Percentiles rank a stretch among this genome's conserved stretches.
phyloP scores from a whole-genome alignment of 2,329 filamentous ascomycete species.

The Colletotrichum sp. region DNA sequence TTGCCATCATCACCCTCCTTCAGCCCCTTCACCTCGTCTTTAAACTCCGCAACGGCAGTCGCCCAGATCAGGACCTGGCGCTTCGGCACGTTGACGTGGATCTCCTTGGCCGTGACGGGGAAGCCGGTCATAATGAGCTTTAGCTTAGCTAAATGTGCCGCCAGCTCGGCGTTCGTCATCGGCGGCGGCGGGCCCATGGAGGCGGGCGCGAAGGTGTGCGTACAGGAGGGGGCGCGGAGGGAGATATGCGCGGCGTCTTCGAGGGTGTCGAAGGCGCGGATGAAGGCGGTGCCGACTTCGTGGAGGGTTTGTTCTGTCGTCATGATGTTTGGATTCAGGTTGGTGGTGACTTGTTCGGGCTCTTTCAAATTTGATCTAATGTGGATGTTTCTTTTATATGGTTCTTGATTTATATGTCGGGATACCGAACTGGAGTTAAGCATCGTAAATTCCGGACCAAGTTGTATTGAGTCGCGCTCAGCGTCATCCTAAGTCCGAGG shows the following conservation, averaged over 20 bases:
- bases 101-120: not conserved
- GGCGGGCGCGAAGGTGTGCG: not conserved
- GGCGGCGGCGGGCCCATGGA: not conserved
- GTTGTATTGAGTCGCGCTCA: not conserved
- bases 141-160: fast-evolving
- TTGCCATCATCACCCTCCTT: not conserved
- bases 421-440: not conserved
- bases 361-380: fast-evolving
- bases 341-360: not conserved
- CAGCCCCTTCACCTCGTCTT: not conserved
- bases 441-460: not conserved
- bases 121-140: not conserved
- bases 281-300: not conserved
- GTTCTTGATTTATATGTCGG: fast-evolving
- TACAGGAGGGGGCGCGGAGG: not conserved
- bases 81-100: not conserved
- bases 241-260: not conserved
- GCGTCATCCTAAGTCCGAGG: not conserved
- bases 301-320: not conserved
- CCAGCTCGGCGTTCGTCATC: not conserved
- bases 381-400: not conserved
- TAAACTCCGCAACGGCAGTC: not conserved
- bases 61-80: not conserved
- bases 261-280: not conserved
- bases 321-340: fast-evolving